A percentile compares a stretch with the other conserved stretches of the same genome.
phyloP scores from a whole-genome alignment of 345 rosid species.

The Eucalyptus sideroxylon region DNA sequence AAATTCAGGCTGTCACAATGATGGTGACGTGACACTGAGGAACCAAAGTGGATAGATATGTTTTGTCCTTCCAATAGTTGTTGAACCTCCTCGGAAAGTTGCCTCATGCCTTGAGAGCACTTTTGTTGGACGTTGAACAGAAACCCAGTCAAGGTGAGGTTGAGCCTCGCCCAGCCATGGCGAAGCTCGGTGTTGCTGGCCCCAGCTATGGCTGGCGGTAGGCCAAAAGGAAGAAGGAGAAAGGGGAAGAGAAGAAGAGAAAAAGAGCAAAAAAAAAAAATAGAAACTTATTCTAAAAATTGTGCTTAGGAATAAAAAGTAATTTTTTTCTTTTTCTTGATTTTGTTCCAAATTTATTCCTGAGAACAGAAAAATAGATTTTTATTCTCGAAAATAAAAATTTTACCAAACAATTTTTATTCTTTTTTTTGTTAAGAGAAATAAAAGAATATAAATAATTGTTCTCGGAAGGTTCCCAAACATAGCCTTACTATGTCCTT shows the following conservation, averaged over 20 bases:
- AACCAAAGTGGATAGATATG: accelerated
- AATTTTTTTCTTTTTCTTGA: accelerated
- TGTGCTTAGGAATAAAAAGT: accelerated
- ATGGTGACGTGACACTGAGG: background rate
- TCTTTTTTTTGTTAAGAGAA: too few relatives aligned
- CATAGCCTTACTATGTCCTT: background rate
- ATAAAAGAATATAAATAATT: background rate
- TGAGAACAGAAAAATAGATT: accelerated
- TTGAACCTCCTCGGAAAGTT: too few relatives aligned
- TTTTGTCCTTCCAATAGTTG: accelerated
- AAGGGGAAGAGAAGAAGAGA: too few relatives aligned
- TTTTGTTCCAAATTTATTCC: too few relatives aligned
- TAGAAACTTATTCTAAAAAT: accelerated
- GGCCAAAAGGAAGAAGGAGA: too few relatives aligned
- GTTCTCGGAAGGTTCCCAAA: accelerated
- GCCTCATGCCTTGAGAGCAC: too few relatives aligned
- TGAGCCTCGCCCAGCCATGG: accelerated
- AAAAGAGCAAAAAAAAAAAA: too few relatives aligned
- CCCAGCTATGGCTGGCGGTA: accelerated
- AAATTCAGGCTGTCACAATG: too few relatives aligned
- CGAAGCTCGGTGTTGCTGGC: accelerated
- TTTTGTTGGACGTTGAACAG: accelerated
- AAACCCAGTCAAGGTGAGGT: background rate
- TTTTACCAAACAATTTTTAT: accelerated
- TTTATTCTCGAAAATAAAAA: accelerated